Base-by-base conservation (phyloP, 2,329 filamentous ascomycete genomes). In the Sphaceloma murrayae region DNA sequence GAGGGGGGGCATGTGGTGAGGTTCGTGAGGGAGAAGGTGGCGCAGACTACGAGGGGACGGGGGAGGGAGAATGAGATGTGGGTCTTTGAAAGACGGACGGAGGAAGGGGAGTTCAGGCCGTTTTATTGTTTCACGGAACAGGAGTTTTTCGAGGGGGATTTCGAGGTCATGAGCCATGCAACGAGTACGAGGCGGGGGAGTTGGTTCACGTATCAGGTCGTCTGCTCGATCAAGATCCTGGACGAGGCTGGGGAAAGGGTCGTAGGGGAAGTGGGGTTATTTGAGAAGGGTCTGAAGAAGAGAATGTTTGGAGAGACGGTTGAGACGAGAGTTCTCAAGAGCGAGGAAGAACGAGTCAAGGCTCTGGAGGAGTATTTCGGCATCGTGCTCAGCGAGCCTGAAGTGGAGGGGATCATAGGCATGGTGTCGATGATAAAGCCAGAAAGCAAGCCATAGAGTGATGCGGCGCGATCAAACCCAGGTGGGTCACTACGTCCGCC, bases 41-140 rank as follows among this genome's bases (percentile, higher is more conserved):
- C 16, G 2, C 24, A 30, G 14, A 29, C 36, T 6, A 40, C 36
- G 2, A 17, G 22, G 13, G 36, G 36, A 33, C 57, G 52, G 2
- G 61, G 64, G 32, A 50, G 54, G 4, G 53, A 57, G 9, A 47
- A 51, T 10, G 46, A 54, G 31, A 47, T 68, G 3, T 69, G 67
- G 67, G 62, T 67, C 7, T 68, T 63, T 43, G 62, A 68, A 47
- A 54, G 54, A 51, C 58, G 13, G 55, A 45, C 46, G 8, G 43
- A 59, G 0, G 61, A 69, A 0, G 63, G 60, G 34, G 64, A 66
- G 2, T 87, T 80, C 75, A 64, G 69, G 16, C 64, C 73, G 1
- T 72, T 69, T 36, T 85, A 84, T 58, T 74, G 70, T 49, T 87
- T 86, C 58, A 70, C 72, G 2, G 75, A 82, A 48, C 64, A 71